phyloP scores from a whole-genome alignment of 1,284 basidiomycete genomes.

The Rhodotorula glutinis region DNA sequence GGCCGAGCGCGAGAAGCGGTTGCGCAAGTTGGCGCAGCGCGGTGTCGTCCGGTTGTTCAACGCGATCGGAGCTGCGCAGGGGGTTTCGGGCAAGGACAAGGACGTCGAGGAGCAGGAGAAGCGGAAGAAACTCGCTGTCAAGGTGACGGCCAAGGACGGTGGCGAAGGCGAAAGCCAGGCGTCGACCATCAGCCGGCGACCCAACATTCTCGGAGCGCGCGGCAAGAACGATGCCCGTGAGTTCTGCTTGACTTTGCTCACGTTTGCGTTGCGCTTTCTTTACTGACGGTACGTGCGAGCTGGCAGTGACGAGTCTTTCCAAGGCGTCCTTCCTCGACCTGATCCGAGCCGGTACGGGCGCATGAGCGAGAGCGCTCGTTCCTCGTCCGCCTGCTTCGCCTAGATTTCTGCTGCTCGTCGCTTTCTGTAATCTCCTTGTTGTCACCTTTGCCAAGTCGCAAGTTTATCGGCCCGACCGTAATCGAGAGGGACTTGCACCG shows the following conservation, averaged over 20 bases:
- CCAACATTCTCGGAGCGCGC: constrained; percentile 44
- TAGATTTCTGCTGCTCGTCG: too few relatives aligned
- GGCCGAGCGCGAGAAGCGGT: constrained; percentile 44
- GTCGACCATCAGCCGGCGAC: constrained; percentile 20
- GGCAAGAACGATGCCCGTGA: constrained; percentile 46
- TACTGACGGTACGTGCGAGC: background rate
- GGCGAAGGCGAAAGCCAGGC: constrained; percentile 8
- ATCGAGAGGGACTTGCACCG: background rate
- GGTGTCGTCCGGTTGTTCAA: constrained; percentile 47
- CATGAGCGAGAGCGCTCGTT: background rate
- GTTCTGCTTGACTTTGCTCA: constrained; percentile 5
- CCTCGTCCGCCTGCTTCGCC: too few relatives aligned
- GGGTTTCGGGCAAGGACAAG: constrained; percentile 35
- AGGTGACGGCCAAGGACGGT: constrained; percentile 32
- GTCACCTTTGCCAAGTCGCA: too few relatives aligned
- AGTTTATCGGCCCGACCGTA: too few relatives aligned
- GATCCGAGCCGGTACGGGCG: constrained; percentile 38
- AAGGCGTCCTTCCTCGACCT: constrained; percentile 46
- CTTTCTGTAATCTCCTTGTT: too few relatives aligned
- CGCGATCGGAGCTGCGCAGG: constrained; percentile 46
- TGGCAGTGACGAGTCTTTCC: constrained; percentile 46
- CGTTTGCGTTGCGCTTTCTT: background rate
- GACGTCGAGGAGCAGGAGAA: constrained; percentile 36
- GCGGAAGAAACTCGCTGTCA: constrained; percentile 37
- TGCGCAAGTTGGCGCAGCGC: constrained; percentile 45